These are phyloP conservation scores for Caloboletus inedulis DNA, from an alignment of 1,284 basidiomycete genomes.

Conservation along the genomic window DNA sequence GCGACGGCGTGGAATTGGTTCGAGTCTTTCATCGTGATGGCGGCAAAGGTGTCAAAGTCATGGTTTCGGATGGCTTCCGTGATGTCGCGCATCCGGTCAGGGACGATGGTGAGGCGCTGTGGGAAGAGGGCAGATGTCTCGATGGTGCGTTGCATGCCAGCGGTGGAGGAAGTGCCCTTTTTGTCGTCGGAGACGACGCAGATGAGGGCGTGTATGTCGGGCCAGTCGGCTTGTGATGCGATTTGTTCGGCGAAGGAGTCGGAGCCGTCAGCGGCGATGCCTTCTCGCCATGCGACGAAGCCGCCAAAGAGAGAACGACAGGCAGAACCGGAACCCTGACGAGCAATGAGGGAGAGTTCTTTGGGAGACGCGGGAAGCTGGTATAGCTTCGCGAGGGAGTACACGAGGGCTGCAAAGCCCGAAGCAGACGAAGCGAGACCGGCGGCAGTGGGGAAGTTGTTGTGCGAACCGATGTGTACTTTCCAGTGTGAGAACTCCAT, in stretches of 20 bases:
- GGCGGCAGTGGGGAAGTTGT: conserved; percentile 99
- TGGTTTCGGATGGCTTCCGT: conserved; percentile 72
- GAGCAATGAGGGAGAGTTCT: conserved; percentile 88
- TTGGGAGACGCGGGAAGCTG: conserved; percentile 68
- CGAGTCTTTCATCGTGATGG: conserved; percentile 94
- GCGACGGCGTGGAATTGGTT: conserved; percentile 99
- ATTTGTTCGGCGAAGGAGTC: conserved; percentile 91
- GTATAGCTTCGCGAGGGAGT: conserved; percentile 88
- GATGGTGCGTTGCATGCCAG: conserved; percentile 97
- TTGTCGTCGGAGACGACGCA: conserved; percentile 96
- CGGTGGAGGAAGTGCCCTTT: conserved; percentile 93
- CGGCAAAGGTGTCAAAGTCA: conserved; percentile 90
- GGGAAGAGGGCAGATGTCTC: conserved; percentile 88
- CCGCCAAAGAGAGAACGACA: conserved; percentile 97
- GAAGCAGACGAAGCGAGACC: conserved; percentile 97
- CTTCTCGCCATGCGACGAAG: conserved; percentile 89
- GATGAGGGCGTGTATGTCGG: conserved; percentile 94
- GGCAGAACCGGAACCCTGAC: conserved; percentile 96
- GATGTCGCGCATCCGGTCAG: conserved; percentile 83
- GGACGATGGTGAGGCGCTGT: conserved; percentile 91
- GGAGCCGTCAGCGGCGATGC: conserved; percentile 60
- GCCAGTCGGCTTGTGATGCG: conserved; percentile 88
- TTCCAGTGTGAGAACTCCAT: conserved; percentile 66
- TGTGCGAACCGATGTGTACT: conserved; percentile 90
- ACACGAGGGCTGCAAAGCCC: conserved; percentile 93